Evolutionary conservation across 2,329 filamentous ascomycete genomes (phyloP), one percentile per base, ranked within the genome.

Genomic region (Onygenales sp.): DNA sequence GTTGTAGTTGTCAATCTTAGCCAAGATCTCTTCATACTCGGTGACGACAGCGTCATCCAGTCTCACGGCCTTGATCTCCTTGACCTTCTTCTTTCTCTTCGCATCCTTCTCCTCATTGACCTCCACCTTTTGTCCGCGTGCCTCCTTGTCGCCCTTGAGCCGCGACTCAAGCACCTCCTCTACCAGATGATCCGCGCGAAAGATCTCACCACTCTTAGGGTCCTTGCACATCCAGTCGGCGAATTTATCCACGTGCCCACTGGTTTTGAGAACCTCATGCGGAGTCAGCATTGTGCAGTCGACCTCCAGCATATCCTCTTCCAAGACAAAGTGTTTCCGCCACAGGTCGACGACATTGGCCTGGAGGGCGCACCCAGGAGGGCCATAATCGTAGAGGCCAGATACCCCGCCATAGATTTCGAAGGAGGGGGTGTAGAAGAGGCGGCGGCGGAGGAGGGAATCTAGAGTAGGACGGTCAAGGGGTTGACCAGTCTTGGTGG

Each of bases 161-260:
- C 93, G 81, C 47, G 82, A 77, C 76, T 96, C 91, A 51, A 98
- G 82, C 39, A 96, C 84, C 64, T 95, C 89, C 78, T 97, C 91
- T 61, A 98, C 91, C 64, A 97, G 82, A 76, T 98, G 93, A 68
- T 98, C 93, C 55, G 93, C 90, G 62, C 93, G 84, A 69, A 98
- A 84, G 66, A 96, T 95, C 72, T 98, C 93, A 68, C 93, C 93
- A 64, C 86, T 95, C 80, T 95, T 94, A 58, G 92, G 89, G 72
- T 98, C 93, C 74, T 95, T 95, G 84, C 89, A 95, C 91, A 97
- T 96, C 89, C 88, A 97, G 72, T 97, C 92, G 72, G 89, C 87
- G 67, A 97, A 97, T 73, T 95, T 95, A 72, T 96, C 92, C 60
- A 97, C 93, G 75, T 98, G 93, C 59, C 93, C 93, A 70, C 84